Conservation (phyloP, 2,329 filamentous ascomycete species). For the Epichloe typhina region DNA sequence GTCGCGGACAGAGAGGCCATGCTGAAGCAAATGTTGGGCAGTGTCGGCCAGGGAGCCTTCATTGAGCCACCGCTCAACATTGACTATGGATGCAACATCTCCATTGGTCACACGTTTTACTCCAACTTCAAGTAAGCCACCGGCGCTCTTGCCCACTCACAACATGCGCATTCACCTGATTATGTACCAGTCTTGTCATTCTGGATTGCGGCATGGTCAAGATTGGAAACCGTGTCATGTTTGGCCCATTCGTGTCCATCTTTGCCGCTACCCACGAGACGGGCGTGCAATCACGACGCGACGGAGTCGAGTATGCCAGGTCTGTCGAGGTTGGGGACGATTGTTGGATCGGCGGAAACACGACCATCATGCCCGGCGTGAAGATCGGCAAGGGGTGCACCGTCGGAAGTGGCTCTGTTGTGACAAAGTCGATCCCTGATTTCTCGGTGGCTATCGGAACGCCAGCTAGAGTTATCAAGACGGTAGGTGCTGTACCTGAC, state of each 20-base stretch:
- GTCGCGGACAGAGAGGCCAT: slow-evolving; percentile 27
- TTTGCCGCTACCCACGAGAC: slow-evolving; percentile 61
- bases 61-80: slow-evolving; percentile 49
- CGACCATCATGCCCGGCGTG: slow-evolving; percentile 37
- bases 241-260: slow-evolving; percentile 60
- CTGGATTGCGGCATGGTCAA: slow-evolving; percentile 59
- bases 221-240: slow-evolving; percentile 57
- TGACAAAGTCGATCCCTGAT: slow-evolving; percentile 35
- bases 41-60: slow-evolving; percentile 36
- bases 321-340: slow-evolving; percentile 37
- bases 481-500: slow-evolving; percentile 25
- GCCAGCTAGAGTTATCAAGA: slow-evolving; percentile 36
- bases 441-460: slow-evolving; percentile 35
- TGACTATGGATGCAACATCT: slow-evolving; percentile 55
- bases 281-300: slow-evolving; percentile 37
- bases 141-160: background rate
- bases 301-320: slow-evolving; percentile 32
- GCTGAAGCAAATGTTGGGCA: slow-evolving; percentile 35
- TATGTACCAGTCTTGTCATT: slow-evolving; percentile 36
- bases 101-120: slow-evolving; percentile 49
- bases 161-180: background rate
- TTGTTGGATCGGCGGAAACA: slow-evolving; percentile 41
- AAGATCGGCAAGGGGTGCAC: slow-evolving; percentile 39
- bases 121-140: slow-evolving; percentile 31
- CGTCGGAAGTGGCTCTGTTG: slow-evolving; percentile 35